These are phyloP conservation scores for Phytophthora foliorum DNA, from an alignment of 352 stramenopile species.

Conservation along the genomic window DNA sequence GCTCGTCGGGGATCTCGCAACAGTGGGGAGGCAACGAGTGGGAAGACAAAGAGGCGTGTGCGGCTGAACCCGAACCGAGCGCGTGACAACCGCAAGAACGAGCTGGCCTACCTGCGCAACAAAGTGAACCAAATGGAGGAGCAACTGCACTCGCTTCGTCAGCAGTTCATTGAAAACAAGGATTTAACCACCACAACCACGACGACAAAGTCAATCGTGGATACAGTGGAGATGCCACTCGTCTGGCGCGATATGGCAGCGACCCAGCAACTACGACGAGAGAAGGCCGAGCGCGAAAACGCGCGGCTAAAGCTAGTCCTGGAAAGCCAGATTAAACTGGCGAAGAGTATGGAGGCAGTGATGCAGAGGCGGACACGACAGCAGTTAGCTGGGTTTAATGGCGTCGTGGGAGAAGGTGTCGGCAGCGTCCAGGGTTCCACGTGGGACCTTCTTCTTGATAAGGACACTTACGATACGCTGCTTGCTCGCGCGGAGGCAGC, in stretches of 20 bases:
- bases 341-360: conserved; percentile 56
- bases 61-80: conserved; percentile 49
- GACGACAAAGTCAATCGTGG: conserved; percentile 12
- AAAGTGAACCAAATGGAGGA: conserved; percentile 57
- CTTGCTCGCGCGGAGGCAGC: conserved; percentile 40
- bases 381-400: conserved; percentile 44
- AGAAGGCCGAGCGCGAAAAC: conserved; percentile 58
- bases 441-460: conserved; percentile 44
- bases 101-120: conserved; percentile 53
- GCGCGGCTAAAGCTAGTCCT: conserved; percentile 55
- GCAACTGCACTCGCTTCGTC: conserved; percentile 38
- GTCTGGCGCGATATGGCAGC: conserved; percentile 52
- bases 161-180: conserved; percentile 38
- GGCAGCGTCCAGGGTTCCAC: conserved; percentile 23
- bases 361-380: conserved; percentile 44
- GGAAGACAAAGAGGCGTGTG: conserved; percentile 38
- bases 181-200: conserved; percentile 13
- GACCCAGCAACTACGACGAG: conserved; percentile 39
- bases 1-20: conserved; percentile 5
- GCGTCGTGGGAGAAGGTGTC: conserved; percentile 29
- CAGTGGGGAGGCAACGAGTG: conserved; percentile 1
- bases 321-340: conserved; percentile 57
- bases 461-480: conserved; percentile 47
- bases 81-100: conserved; percentile 51
- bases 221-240: conserved; percentile 23